Evolutionary conservation across 345 rosid genomes (phyloP).

Genomic region (Dovyalis caffra): DNA sequence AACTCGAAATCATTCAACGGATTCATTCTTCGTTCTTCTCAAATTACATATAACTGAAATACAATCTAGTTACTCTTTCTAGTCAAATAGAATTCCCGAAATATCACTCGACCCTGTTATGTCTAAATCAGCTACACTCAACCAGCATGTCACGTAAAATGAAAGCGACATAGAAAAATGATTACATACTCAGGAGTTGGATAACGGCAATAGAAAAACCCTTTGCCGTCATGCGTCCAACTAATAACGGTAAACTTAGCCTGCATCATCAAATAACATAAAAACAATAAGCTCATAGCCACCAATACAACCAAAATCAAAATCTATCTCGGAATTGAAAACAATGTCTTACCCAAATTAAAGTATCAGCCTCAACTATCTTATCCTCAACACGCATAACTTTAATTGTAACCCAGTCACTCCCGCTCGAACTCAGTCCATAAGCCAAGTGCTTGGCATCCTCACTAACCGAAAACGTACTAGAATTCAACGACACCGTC

Average conservation of each 20-base stretch:
- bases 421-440: conserved; percentile 81
- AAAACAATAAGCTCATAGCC: neutral
- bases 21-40: neutral
- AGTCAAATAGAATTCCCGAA: neutral
- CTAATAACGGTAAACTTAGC: conserved; percentile 70
- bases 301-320: neutral
- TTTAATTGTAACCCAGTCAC: conserved; percentile 91
- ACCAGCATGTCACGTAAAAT: neutral
- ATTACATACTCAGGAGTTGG: conserved; percentile 74
- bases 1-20: neutral
- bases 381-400: conserved; percentile 63
- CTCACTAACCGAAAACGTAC: conserved; percentile 52
- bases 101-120: neutral
- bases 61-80: neutral
- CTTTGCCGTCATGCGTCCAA: conserved; percentile 90
- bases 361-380: conserved; percentile 60
- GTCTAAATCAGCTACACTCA: neutral
- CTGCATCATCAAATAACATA: conserved; percentile 33
- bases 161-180: neutral
- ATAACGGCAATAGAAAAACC: conserved; percentile 89
- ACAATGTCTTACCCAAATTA: conserved; percentile 68
- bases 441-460: conserved; percentile 78
- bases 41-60: neutral
- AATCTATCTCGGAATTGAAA: neutral
- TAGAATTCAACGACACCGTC: conserved; percentile 52